These are phyloP conservation scores for Bryoerythrophyllum caledonicum DNA, from an alignment of 225 moss, liverwort and hornwort species.

Conservation along the genomic window DNA sequence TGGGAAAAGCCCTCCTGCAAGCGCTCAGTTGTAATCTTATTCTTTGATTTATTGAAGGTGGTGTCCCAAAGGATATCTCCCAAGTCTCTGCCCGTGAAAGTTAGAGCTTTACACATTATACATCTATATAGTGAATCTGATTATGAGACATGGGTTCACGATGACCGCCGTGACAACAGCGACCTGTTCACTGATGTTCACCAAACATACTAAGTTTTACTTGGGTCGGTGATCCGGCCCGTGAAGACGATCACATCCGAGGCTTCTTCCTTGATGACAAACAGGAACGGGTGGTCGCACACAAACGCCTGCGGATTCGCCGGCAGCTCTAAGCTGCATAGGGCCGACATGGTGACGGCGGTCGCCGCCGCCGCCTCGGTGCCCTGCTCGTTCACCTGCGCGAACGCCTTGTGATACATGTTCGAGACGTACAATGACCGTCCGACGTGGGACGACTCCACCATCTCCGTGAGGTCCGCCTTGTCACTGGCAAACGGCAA, in stretches of 20 bases:
- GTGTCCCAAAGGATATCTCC: conserved; percentile 21
- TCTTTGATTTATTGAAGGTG: conserved; percentile 29
- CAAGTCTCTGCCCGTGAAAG: not conserved
- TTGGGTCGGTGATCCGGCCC: conserved; percentile 60
- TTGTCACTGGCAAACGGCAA: conserved; percentile 37
- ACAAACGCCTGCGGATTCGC: conserved; percentile 51
- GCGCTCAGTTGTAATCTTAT: conserved; percentile 34
- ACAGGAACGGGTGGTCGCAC: conserved; percentile 82
- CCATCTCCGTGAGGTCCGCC: conserved; percentile 62
- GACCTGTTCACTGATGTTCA: too few species aligned
- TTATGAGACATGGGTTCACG: too few species aligned
- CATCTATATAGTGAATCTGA: not conserved
- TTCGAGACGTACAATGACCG: conserved; percentile 44
- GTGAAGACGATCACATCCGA: conserved; percentile 62
- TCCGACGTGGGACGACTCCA: conserved; percentile 29
- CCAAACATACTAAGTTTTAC: too few species aligned
- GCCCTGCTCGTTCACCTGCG: conserved; percentile 66
- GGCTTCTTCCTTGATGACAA: conserved; percentile 64
- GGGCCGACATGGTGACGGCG: conserved; percentile 10
- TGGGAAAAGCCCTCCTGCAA: too few species aligned
- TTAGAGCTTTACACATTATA: too few species aligned
- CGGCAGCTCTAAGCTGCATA: conserved; percentile 10
- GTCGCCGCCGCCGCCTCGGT: conserved; percentile 61
- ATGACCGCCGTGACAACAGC: too few species aligned
- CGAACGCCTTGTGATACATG: conserved; percentile 64